Percentiles rank a stretch among this genome's conserved stretches.
Conservation (phyloP, 1,139 yeast genomes). For the Hyphopichia wangnamkhiaoensis region DNA sequence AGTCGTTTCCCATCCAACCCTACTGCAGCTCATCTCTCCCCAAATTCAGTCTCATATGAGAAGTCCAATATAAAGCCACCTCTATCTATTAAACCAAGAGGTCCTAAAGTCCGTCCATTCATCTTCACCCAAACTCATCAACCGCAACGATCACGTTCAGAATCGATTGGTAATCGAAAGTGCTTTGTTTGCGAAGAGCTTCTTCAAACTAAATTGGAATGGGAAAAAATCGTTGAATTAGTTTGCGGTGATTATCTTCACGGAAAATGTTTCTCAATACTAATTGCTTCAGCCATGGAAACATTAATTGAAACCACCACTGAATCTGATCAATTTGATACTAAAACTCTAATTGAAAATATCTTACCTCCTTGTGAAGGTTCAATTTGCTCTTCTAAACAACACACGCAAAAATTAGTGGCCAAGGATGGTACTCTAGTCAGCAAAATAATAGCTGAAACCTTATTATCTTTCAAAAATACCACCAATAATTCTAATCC, state of each 20-base stretch:
- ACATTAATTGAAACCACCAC: neutral
- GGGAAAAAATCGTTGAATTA: conserved; percentile 35
- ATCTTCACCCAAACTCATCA: conserved; percentile 20
- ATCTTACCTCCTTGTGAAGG: conserved; percentile 1
- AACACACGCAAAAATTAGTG: neutral
- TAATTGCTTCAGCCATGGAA: conserved; percentile 12
- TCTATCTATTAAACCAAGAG: conserved; percentile 16
- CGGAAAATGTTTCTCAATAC: conserved; percentile 34
- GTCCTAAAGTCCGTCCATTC: conserved; percentile 31
- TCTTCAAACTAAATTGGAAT: conserved; percentile 30
- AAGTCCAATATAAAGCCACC: neutral
- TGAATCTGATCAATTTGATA: neutral
- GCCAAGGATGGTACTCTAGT: neutral
- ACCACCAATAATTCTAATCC: neutral
- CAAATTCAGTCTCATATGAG: neutral
- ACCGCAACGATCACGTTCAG: conserved; percentile 4
- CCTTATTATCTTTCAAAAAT: neutral
- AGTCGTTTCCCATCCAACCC: conserved; percentile 4
- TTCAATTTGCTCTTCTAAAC: neutral
- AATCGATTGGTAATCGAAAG: conserved; percentile 5
- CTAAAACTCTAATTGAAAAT: neutral
- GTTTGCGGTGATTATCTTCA: conserved; percentile 43
- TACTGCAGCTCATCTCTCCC: neutral
- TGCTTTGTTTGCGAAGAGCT: conserved; percentile 43
- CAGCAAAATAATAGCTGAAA: neutral